phyloP scores from a whole-genome alignment of 495 filamentous ascomycete genomes.

The Penicillium coffeae region DNA sequence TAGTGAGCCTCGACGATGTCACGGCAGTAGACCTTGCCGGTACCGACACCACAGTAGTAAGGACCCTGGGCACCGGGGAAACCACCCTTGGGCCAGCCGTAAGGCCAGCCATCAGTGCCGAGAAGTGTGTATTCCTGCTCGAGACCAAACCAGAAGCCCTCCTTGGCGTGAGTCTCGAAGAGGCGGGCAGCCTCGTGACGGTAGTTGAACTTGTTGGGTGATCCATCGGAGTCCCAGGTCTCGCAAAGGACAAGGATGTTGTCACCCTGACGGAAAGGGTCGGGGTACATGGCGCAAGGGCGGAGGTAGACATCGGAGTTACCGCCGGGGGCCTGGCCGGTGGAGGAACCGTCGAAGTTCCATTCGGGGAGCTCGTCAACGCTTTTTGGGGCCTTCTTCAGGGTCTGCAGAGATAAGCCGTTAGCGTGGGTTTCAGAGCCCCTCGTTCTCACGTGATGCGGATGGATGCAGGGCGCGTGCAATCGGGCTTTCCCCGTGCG shows the following conservation, averaged over 20 bases:
- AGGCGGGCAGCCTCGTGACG: conserved; percentile 82
- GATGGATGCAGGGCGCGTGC: conserved; percentile 28
- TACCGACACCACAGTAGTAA: conserved; percentile 98
- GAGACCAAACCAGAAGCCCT: conserved; percentile 95
- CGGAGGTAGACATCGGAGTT: conserved; percentile 98
- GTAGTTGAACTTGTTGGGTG: conserved; percentile 98
- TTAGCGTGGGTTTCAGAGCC: conserved; percentile 14
- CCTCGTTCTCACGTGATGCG: conserved; percentile 33
- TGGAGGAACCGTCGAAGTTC: conserved; percentile 99
- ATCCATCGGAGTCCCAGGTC: conserved; percentile 94
- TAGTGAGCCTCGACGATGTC: conserved; percentile 99
- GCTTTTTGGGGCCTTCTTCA: conserved; percentile 57
- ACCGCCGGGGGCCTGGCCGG: conserved; percentile 88
- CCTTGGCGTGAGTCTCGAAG: conserved; percentile 80
- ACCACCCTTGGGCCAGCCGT: conserved; percentile 94
- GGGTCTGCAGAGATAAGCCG: conserved; percentile 55
- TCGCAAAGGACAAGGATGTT: conserved; percentile 94
- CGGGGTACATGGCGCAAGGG: conserved; percentile 84
- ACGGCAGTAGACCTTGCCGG: conserved; percentile 95
- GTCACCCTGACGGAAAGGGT: conserved; percentile 79
- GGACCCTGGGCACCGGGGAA: conserved; percentile 96
- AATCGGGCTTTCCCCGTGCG: conserved; percentile 22
- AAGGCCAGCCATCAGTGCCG: conserved; percentile 76
- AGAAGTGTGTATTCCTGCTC: conserved; percentile 98
- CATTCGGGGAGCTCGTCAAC: conserved; percentile 90